Conservation (phyloP, 2,329 filamentous ascomycete species). For the Chalara sp. region DNA sequence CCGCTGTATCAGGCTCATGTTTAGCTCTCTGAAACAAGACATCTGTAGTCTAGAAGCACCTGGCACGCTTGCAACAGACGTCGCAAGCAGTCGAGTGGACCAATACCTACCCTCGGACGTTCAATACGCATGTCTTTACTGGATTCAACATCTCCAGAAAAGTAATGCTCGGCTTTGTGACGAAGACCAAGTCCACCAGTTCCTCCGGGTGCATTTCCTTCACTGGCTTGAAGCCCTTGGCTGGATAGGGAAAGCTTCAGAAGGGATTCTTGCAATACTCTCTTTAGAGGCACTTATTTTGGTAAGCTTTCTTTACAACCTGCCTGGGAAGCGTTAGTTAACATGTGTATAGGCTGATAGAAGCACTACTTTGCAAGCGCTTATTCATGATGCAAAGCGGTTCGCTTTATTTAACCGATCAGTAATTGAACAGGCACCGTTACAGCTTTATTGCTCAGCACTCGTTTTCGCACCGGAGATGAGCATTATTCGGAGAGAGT, state of each 20-base stretch:
- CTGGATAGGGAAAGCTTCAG: slow-evolving; percentile 18
- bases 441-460: slow-evolving; percentile 28
- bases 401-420: slow-evolving; percentile 7
- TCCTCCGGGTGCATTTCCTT: slow-evolving; percentile 21
- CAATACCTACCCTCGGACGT: slow-evolving; percentile 21
- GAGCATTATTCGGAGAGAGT: slow-evolving; percentile 21
- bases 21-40: neutral
- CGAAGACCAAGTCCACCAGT: slow-evolving; percentile 8
- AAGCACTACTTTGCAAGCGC: neutral
- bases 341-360: neutral
- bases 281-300: neutral
- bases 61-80: slow-evolving; percentile 8
- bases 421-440: slow-evolving; percentile 22
- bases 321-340: no score
- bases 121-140: neutral
- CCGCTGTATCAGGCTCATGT: slow-evolving; percentile 26
- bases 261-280: neutral
- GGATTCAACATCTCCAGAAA: slow-evolving; percentile 15
- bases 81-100: slow-evolving; percentile 12
- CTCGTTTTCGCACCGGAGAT: slow-evolving; percentile 25
- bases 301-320: neutral
- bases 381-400: slow-evolving; percentile 10
- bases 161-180: slow-evolving; percentile 10
- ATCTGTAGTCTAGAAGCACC: slow-evolving; percentile 18
- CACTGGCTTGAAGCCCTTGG: slow-evolving; percentile 22